Evolutionary conservation across 495 filamentous ascomycete species (phyloP).

Genomic region (Schizothecium vesticola): DNA sequence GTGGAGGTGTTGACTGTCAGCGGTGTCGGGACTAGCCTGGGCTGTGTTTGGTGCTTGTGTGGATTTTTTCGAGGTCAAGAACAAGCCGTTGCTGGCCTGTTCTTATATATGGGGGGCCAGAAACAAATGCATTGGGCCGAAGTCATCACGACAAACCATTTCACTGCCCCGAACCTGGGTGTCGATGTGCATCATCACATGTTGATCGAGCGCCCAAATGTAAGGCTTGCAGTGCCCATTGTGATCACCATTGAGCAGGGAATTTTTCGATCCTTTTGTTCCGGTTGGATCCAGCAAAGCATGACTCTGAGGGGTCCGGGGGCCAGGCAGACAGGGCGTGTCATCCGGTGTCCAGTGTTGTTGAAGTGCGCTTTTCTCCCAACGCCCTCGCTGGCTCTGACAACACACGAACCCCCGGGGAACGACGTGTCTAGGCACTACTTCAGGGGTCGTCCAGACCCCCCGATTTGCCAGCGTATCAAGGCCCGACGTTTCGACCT

Average conservation of each 20-base stretch:
- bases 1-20: neutral
- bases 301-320: neutral
- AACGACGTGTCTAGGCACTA: neutral
- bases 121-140: neutral
- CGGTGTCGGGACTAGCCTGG: neutral
- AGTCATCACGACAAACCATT: neutral
- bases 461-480: neutral
- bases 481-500: neutral
- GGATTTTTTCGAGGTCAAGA: neutral
- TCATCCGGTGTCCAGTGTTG: neutral
- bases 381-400: neutral
- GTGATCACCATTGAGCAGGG: neutral
- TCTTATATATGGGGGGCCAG: neutral
- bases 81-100: neutral
- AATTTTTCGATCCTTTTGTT: neutral
- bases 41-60: neutral
- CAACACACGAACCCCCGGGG: neutral
- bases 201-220: neutral
- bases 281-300: constrained; percentile 4
- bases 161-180: neutral
- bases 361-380: neutral
- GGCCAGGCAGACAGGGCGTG: neutral
- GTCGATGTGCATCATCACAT: neutral
- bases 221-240: neutral
- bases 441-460: neutral